Evolutionary conservation across 768 basidiomycete genomes (phyloP).

Genomic region (Lactarius evosmus): DNA sequence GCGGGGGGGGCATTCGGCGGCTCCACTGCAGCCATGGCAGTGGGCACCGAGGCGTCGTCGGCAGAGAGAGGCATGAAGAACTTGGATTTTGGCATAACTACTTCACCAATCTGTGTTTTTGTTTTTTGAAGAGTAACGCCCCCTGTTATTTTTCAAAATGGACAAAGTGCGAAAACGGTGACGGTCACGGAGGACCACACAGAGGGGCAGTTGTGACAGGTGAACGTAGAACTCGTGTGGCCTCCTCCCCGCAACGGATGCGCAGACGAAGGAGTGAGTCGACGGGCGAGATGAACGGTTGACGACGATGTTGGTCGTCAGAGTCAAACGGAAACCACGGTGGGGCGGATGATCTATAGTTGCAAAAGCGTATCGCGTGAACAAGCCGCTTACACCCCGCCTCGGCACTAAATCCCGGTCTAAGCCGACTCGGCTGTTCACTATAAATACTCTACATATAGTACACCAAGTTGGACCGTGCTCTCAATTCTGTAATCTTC

Average conservation of each 20-base stretch:
- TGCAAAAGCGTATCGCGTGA: too few relatives aligned
- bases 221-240: too few relatives aligned
- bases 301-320: neutral
- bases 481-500: too few relatives aligned
- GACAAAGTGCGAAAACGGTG: neutral
- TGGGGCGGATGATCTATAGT: neutral
- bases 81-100: conserved; percentile 6
- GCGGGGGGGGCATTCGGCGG: neutral
- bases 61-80: neutral
- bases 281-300: neutral
- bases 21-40: neutral
- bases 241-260: neutral
- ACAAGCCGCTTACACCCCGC: too few relatives aligned
- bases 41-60: neutral
- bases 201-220: neutral
- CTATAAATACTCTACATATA: neutral
- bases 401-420: too few relatives aligned
- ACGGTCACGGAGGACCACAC: neutral
- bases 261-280: neutral
- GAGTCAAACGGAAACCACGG: neutral
- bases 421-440: neutral
- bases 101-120: too few relatives aligned
- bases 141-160: neutral
- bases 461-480: too few relatives aligned
- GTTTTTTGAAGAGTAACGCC: neutral